These are phyloP conservation scores for Lactifluus volemus DNA, from an alignment of 768 basidiomycete species.

Conservation along the genomic window DNA sequence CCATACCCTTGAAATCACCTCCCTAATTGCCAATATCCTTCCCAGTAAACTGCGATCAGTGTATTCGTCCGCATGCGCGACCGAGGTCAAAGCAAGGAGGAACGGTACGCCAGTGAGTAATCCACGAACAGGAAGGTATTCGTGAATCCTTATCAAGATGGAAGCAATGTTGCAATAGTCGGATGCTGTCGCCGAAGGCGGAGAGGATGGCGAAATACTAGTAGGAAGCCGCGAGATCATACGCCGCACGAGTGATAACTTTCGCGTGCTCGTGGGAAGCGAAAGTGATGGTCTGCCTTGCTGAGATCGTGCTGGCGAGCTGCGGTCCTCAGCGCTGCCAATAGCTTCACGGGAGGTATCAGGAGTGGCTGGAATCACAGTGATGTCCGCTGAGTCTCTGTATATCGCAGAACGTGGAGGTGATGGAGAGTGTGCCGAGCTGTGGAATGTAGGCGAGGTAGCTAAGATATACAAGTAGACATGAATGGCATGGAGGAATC, in stretches of 20 bases:
- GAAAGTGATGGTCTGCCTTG: slow-evolving; percentile 41
- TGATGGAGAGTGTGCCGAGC: slow-evolving; percentile 34
- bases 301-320: slow-evolving; percentile 28
- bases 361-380: slow-evolving; percentile 16
- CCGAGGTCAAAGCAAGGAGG: slow-evolving; percentile 64
- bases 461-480: slow-evolving; percentile 76
- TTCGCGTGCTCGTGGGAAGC: slow-evolving; percentile 43
- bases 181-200: slow-evolving; percentile 47
- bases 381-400: slow-evolving; percentile 11
- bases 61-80: slow-evolving; percentile 36
- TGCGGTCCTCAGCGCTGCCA: slow-evolving; percentile 25
- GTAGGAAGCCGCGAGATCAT: slow-evolving; percentile 42
- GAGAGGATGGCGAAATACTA: slow-evolving; percentile 33
- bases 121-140: slow-evolving; percentile 65
- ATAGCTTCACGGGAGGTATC: slow-evolving; percentile 27
- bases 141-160: slow-evolving; percentile 58
- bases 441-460: slow-evolving; percentile 50
- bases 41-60: slow-evolving; percentile 32
- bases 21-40: slow-evolving; percentile 48
- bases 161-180: slow-evolving; percentile 70
- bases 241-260: slow-evolving; percentile 45
- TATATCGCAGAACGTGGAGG: slow-evolving; percentile 26
- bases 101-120: slow-evolving; percentile 77
- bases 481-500: slow-evolving; percentile 73
- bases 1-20: slow-evolving; percentile 60